Evolutionary conservation across 2,329 filamentous ascomycete species (phyloP).

Genomic region (Dothideomycetes sp.): DNA sequence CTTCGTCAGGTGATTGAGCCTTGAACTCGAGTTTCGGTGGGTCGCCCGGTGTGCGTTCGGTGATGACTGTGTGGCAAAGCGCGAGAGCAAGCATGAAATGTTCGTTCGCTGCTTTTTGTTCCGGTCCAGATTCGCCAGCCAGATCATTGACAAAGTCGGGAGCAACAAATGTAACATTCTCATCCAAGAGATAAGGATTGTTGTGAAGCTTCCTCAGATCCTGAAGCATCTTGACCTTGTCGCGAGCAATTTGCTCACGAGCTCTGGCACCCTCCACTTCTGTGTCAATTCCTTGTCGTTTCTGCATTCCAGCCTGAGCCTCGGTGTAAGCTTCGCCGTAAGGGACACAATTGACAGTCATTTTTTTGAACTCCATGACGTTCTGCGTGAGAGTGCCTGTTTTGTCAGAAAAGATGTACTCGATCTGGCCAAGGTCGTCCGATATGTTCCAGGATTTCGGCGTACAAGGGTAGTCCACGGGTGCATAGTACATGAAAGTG

Average conservation of each 20-base stretch:
- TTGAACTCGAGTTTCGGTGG: constrained; percentile 89
- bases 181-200: constrained; percentile 85
- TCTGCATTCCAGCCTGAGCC: constrained; percentile 92
- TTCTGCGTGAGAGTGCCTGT: constrained; percentile 85
- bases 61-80: constrained; percentile 93
- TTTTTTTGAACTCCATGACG: constrained; percentile 99
- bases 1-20: constrained; percentile 93
- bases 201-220: constrained; percentile 68
- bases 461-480: constrained; percentile 86
- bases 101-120: constrained; percentile 69
- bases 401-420: constrained; percentile 98
- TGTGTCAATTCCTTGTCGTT: constrained; percentile 76
- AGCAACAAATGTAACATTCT: constrained; percentile 84
- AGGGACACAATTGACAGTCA: constrained; percentile 86
- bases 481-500: constrained; percentile 92
- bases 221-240: constrained; percentile 62
- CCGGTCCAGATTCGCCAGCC: constrained; percentile 62
- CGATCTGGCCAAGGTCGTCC: constrained; percentile 93
- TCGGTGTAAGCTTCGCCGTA: constrained; percentile 98
- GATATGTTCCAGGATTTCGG: constrained; percentile 99
- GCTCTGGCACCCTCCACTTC: constrained; percentile 68
- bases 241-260: constrained; percentile 66
- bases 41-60: constrained; percentile 82
- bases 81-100: constrained; percentile 92
- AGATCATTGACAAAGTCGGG: constrained; percentile 83